Evolutionary conservation across 192 early-diverging fungal species (phyloP).

Genomic region (Coemansia sp.): DNA sequence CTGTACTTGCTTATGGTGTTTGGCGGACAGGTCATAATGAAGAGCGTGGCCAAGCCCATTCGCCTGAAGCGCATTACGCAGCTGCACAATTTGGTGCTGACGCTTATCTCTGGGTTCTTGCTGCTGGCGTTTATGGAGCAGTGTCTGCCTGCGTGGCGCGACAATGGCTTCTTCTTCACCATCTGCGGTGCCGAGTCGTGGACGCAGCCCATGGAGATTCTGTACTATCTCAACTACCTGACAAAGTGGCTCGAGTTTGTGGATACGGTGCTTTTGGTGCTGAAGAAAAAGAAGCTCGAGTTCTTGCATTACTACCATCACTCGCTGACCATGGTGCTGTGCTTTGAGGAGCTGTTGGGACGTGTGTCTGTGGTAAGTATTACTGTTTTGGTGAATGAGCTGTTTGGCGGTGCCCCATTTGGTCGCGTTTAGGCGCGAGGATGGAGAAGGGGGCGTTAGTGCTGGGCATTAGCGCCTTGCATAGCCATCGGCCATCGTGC

Average conservation of each 20-base stretch:
- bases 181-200: constrained; percentile 71
- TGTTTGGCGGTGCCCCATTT: no score
- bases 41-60: constrained; percentile 52
- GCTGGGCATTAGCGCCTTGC: constrained; percentile 4
- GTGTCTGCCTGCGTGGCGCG: constrained; percentile 66
- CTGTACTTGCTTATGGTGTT: constrained; percentile 81
- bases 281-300: constrained; percentile 83
- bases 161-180: constrained; percentile 71
- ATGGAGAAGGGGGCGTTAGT: neutral
- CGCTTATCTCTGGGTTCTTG: constrained; percentile 70
- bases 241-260: constrained; percentile 91
- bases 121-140: constrained; percentile 78
- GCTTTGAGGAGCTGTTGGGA: constrained; percentile 78
- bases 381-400: constrained; percentile 4
- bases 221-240: constrained; percentile 91
- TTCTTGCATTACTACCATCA: constrained; percentile 97
- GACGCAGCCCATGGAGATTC: constrained; percentile 76
- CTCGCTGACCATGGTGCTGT: constrained; percentile 85
- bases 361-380: constrained; percentile 73
- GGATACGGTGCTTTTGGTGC: constrained; percentile 84
- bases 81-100: constrained; percentile 80
- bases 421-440: no score
- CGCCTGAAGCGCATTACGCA: constrained; percentile 68
- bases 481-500: neutral
- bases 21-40: constrained; percentile 76